A percentile compares a stretch with the other conserved stretches of the same genome.
Conservation (phyloP, 306 rosid genomes). For the Purshia tridentata region DNA sequence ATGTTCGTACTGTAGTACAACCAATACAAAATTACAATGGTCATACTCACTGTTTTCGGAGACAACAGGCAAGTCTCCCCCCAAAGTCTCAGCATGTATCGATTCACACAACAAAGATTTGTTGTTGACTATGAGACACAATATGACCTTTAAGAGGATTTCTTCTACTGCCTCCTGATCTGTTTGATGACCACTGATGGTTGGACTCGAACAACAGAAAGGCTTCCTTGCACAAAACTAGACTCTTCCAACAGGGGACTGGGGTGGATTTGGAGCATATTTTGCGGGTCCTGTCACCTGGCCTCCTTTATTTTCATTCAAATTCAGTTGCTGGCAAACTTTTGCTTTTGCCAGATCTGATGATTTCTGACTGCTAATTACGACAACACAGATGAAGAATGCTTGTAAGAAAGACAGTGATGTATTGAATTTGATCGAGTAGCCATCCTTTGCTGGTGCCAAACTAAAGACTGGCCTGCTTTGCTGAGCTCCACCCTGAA, state of each 20-base stretch:
- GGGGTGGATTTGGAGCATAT: slow-evolving; percentile 78
- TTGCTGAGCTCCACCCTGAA: slow-evolving; percentile 62
- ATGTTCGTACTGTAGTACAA: slow-evolving; percentile 29
- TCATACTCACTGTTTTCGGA: slow-evolving; percentile 18
- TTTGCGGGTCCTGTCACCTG: slow-evolving; percentile 41
- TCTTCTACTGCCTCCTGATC: slow-evolving; percentile 16
- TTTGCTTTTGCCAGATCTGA: slow-evolving; percentile 38
- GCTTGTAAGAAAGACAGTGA: slow-evolving; percentile 77
- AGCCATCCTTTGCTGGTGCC: slow-evolving; percentile 67
- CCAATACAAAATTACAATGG: slow-evolving; percentile 33
- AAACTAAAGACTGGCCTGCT: slow-evolving; percentile 54
- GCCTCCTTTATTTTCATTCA: slow-evolving; percentile 26
- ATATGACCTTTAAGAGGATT: not conserved
- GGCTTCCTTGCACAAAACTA: slow-evolving; percentile 31
- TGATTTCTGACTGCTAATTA: slow-evolving; percentile 51
- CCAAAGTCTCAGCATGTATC: not conserved
- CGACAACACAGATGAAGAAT: slow-evolving; percentile 63
- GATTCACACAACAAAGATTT: not conserved
- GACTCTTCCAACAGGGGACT: slow-evolving; percentile 86
- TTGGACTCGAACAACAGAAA: slow-evolving; percentile 26
- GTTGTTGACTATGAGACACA: not conserved
- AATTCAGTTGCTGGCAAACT: slow-evolving; percentile 25
- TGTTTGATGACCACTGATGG: slow-evolving; percentile 29
- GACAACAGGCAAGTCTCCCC: slow-evolving; percentile 16
- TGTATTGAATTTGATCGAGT: slow-evolving; percentile 63